Evolutionary conservation across 164 flowering plant genomes (phyloP), one percentile per base, ranked within the genome.

Genomic region (Vitis cinerea): DNA sequence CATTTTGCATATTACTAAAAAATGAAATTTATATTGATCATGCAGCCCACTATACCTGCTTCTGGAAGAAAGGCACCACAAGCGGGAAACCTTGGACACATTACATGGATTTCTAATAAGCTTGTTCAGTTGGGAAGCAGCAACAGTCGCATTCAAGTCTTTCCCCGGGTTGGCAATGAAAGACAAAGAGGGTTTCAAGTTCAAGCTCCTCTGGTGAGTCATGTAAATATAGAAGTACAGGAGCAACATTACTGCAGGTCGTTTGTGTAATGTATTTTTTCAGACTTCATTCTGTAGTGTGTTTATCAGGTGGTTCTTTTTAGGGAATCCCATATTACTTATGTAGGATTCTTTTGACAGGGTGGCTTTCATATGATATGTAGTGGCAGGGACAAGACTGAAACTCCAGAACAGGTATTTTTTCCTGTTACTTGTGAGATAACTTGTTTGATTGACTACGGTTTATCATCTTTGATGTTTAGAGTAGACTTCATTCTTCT

Each of bases 301-400:
- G 50, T 14, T 15, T 54, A 29, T 47, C 50, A 44, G 4, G 49
- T 23, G 8, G 10, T 64, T 63, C 8, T 14, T 50, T 64, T 12
- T 31, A 6, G 44, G 44, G 44, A 31, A 1, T 31, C 44, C 44
- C 7, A 6, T 31, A 31, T 31, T 4, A 2, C 44, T 31, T 31
- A 31, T 31, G 44, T 31, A 4, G 44, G 44, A 31, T 17, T 50
- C 59, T 71, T 27, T 63, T 73, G 44, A 65, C 89, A 95, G 99
- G 98, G 99, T 78, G 99, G 99, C 13, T 95, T 95, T 86, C 98
- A 95, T 79, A 95, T 95, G 99, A 93, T 93, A 50, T 82, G 92
- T 61, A 95, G 99, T 85, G 99, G 99, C 57, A 88, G 98, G 72
- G 99, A 95, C 89, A 95, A 95, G 82, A 95, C 93, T 82, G 99